Base-by-base conservation (phyloP, 163 green algal species). In the Chlamydomonas reinhardtii region DNA sequence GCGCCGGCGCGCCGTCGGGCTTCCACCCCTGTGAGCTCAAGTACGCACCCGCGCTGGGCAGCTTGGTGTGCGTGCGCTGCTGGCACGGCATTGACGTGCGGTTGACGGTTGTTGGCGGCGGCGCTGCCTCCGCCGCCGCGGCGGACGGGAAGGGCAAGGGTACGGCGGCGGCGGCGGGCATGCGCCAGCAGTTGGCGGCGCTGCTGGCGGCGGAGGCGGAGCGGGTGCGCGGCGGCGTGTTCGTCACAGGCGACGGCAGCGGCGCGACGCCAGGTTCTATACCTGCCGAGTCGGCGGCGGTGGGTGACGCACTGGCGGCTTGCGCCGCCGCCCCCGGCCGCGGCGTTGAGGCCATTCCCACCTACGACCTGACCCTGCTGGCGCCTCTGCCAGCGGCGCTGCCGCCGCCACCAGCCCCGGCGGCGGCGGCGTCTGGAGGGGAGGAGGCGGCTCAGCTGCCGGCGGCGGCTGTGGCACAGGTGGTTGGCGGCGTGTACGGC, bases 21-120 rank as follows among this genome's bases (percentile, higher is more conserved):
- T 52, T 82, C n/a, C 59, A 54, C 56, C 82, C 82, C 5, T 39
- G 34, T 27, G 82, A 88, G 61, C 72, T 88, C 39, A 59, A 62
- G 62, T 88, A 65, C 64, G 73, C 37, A 2, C 73, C 82, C 61
- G n/a, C n/a, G 2, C 61, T 82, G 14, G 64, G 71, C 27, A 75
- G 74, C 73, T 31, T 88, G 73, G 82, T 88, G 82, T 39, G 61
- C 31, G 11, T 88, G 35, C 82, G 82, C 20, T 88, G 82, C 82
- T 82, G 82, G 82, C 74, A 82, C 37, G 82, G 79, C 43, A 27
- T 85, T 12, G 79, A 85, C 34, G 15, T 78, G 6, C 34, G 68
- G 31, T 11, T 78, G 29, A 31, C 79, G 22, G 66, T 85, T 52
- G 39, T 35, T 37, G 14, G 64, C 37, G 69, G 14, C 11, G 52